These are phyloP conservation scores for Lathyrus sativus DNA, from an alignment of 306 rosid genomes.

Conservation along the genomic window DNA sequence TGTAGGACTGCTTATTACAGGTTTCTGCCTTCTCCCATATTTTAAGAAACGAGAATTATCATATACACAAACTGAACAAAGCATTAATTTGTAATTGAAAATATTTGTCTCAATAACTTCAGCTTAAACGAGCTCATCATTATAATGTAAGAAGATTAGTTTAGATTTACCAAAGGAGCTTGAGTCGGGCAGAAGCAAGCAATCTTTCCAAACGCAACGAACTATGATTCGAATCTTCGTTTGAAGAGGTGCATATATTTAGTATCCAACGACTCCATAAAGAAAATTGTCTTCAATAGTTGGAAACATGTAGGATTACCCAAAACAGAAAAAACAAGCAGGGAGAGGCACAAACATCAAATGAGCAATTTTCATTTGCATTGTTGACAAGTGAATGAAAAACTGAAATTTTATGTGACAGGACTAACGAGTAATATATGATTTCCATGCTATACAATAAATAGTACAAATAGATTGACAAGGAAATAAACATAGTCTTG, in stretches of 20 bases:
- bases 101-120: slow-evolving; percentile 28
- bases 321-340: not conserved
- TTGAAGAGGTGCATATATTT: not conserved
- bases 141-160: slow-evolving; percentile 16
- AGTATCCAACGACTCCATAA: not conserved
- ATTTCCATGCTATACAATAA: slow-evolving; percentile 8
- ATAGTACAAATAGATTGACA: slow-evolving; percentile 24
- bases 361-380: slow-evolving; percentile 33
- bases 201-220: not conserved
- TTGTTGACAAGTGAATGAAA: slow-evolving; percentile 21
- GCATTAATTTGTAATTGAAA: slow-evolving; percentile 11
- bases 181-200: not conserved
- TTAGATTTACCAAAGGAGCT: slow-evolving; percentile 21
- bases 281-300: not conserved
- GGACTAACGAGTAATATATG: slow-evolving; percentile 11
- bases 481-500: slow-evolving; percentile 17
- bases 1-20: not conserved
- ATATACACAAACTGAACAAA: slow-evolving; percentile 14
- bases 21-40: slow-evolving; percentile 16
- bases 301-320: not conserved
- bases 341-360: slow-evolving; percentile 15
- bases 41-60: slow-evolving; percentile 2
- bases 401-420: not conserved
- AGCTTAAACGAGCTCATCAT: slow-evolving; percentile 28
- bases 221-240: not conserved